Evolutionary conservation across 331 rosid species (phyloP).

Genomic region (Pyracantha coccinea): DNA sequence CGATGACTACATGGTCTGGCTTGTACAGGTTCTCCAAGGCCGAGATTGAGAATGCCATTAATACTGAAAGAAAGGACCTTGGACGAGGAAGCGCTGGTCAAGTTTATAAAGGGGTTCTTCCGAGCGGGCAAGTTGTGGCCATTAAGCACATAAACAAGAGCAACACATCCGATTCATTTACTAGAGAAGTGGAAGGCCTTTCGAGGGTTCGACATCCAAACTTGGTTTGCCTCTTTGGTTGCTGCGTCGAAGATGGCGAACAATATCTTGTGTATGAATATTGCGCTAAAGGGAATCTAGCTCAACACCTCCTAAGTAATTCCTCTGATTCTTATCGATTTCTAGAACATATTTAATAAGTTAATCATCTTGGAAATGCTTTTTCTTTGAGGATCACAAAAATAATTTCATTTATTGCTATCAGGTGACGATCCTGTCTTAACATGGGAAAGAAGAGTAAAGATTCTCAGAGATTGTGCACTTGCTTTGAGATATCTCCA

Average conservation of each 20-base stretch:
- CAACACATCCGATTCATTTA: slow-evolving; percentile 50
- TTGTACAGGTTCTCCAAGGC: slow-evolving; percentile 57
- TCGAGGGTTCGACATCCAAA: slow-evolving; percentile 78
- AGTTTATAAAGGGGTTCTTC: slow-evolving; percentile 71
- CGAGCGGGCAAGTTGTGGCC: slow-evolving; percentile 84
- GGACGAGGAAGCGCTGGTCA: slow-evolving; percentile 84
- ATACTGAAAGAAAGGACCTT: slow-evolving; percentile 33
- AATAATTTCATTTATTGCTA: background rate
- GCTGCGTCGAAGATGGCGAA: slow-evolving; percentile 57
- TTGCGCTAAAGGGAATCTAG: slow-evolving; percentile 69
- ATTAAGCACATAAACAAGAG: slow-evolving; percentile 57
- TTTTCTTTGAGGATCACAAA: background rate
- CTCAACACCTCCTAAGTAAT: slow-evolving; percentile 74
- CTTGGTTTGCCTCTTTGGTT: slow-evolving; percentile 70
- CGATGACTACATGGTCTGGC: slow-evolving; percentile 45
- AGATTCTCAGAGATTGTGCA: slow-evolving; percentile 67
- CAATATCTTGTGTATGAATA: slow-evolving; percentile 72
- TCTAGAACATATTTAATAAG: background rate
- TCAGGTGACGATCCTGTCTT: slow-evolving; percentile 46
- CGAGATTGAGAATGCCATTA: slow-evolving; percentile 69
- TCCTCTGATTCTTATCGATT: background rate
- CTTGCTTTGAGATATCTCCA: slow-evolving; percentile 74
- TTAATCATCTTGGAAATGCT: background rate
- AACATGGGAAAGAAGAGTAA: slow-evolving; percentile 60
- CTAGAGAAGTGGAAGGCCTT: slow-evolving; percentile 58